A percentile compares a stretch with the other conserved stretches of the same genome.
Conservation (phyloP, 2,329 filamentous ascomycete genomes). For the Botrytis tulipae region DNA sequence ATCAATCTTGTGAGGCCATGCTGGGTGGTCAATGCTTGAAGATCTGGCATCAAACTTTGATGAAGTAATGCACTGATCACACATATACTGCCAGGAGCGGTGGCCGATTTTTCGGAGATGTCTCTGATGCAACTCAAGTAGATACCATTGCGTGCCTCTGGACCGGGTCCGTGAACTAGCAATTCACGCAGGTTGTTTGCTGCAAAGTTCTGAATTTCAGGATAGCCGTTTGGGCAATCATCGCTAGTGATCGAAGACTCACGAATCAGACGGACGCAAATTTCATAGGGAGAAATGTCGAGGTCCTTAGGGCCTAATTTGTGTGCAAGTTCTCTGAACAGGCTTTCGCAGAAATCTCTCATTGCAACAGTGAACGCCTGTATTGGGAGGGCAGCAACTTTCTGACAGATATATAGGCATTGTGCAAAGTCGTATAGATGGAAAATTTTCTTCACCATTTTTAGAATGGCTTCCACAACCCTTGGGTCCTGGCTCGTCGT, state of each 20-base stretch:
- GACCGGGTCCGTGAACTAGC: conserved; percentile 54
- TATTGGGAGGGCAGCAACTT: conserved; percentile 64
- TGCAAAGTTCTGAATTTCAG: conserved; percentile 63
- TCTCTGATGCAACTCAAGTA: conserved; percentile 67
- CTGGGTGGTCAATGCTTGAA: conserved; percentile 58
- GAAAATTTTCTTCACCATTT: conserved; percentile 55
- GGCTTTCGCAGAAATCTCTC: conserved; percentile 57
- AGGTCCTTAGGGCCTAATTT: conserved; percentile 47
- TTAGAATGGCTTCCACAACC: conserved; percentile 75
- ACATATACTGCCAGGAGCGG: conserved; percentile 71
- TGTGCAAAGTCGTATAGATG: conserved; percentile 49
- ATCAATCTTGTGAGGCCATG: conserved; percentile 61
- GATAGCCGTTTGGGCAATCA: conserved; percentile 55
- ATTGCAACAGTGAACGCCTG: conserved; percentile 61
- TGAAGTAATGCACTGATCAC: conserved; percentile 55
- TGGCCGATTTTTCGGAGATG: conserved; percentile 60
- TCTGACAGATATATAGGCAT: conserved; percentile 67
- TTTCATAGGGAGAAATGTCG: conserved; percentile 49
- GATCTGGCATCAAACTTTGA: conserved; percentile 48
- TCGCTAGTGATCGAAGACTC: conserved; percentile 61
- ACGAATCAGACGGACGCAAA: conserved; percentile 67
- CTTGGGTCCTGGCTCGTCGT: conserved; percentile 78
- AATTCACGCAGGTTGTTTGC: conserved; percentile 59
- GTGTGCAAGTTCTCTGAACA: conserved; percentile 45
- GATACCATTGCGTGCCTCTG: conserved; percentile 58